Base-by-base conservation (phyloP, 345 rosid genomes). In the Eucalyptus marginata region DNA sequence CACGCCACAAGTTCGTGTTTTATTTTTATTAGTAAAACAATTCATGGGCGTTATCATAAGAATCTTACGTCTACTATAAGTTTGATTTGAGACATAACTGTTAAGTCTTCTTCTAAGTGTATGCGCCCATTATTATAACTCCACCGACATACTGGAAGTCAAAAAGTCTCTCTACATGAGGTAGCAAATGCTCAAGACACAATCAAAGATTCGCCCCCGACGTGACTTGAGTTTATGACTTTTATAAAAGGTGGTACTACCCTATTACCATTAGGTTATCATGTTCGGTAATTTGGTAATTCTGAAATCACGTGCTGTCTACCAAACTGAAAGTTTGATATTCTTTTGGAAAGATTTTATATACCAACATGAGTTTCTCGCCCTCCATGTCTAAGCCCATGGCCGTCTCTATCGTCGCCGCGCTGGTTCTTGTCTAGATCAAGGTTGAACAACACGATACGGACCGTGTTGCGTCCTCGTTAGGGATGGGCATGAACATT, bases 131-230 rank as follows among this genome's bases (percentile, higher is more conserved):
- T 33, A 68, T 36, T 4, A 31, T 0, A 2, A 10, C 13, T 20
- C 6, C 0, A 31, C 2, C 0, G 18, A 7, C 9, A 7, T 62
- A 14, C 2, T 7, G 2, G 5, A 68, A 68, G 4, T 68, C 2
- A 8, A 16, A 2, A 66, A 66, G 0, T 31, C 3, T 31, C 24
- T 3, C 3, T 36, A 33, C 1, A 8, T 8, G 2, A 31, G 6
- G 1, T 68, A 31, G 0, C 13, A 16, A 5, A 31, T 18, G 2
- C 12, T 17, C 44, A 8, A 31, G 2, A 1, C 24, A 33, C 24
- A 33, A 33, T 36, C 0, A 5, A 0, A 16, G 0, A 5, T 68
- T 16, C 1, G 3, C 24, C 31, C 1, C 11, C 2, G 2, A 66
- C 2, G 2, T 31, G 7, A 16, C 24, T 5, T 5, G 24, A 68